Conservation (phyloP, 192 early-diverging fungal genomes). For the Allomyces javanicus region DNA sequence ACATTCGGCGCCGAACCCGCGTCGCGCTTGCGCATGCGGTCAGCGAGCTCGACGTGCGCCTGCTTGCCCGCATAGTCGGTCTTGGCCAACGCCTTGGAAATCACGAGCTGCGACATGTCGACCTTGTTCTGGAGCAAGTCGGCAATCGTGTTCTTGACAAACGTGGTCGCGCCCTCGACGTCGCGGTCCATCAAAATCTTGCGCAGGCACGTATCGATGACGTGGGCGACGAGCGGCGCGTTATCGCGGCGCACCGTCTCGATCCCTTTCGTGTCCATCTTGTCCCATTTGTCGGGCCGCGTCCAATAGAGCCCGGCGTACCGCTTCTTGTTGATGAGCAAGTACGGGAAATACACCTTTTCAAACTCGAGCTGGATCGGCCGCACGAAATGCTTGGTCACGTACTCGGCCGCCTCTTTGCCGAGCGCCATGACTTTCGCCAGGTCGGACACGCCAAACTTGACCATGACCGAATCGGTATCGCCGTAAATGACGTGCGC, state of each 20-base stretch:
- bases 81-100: constrained; percentile 87
- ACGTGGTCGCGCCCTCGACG: constrained; percentile 61
- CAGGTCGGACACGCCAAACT: constrained; percentile 67
- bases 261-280: constrained; percentile 92
- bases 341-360: constrained; percentile 95
- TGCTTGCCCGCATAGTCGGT: constrained; percentile 89
- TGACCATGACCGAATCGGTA: constrained; percentile 98
- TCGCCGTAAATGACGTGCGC: constrained; percentile 94
- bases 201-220: constrained; percentile 75
- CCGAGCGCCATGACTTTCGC: constrained; percentile 74
- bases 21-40: constrained; percentile 88
- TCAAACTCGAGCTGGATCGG: constrained; percentile 99
- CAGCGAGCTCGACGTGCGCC: constrained; percentile 88
- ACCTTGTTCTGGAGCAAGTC: constrained; percentile 93
- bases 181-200: constrained; percentile 84
- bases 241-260: constrained; percentile 96
- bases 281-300: constrained; percentile 75
- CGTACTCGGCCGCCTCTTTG: constrained; percentile 62
- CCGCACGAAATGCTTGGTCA: constrained; percentile 64
- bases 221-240: constrained; percentile 73
- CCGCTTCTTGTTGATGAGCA: constrained; percentile 95
- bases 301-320: constrained; percentile 98
- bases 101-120: constrained; percentile 86
- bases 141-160: constrained; percentile 68
- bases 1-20: constrained; percentile 85